Base-by-base conservation (phyloP, 345 rosid species). In the Populus nigra region DNA sequence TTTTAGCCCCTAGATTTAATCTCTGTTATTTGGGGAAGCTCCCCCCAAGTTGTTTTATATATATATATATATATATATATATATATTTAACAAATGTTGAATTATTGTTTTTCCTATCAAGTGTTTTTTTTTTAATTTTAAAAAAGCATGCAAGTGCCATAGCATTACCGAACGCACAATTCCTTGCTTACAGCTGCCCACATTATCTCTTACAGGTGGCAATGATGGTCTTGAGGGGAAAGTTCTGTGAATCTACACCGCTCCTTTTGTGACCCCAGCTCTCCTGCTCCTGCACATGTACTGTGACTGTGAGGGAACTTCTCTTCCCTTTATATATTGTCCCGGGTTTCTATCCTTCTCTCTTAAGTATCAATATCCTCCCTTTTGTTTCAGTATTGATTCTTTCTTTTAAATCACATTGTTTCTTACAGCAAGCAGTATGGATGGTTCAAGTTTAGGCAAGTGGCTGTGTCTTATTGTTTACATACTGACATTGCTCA, bases 371-470 rank as follows among this genome's bases (percentile, higher is more conserved):
- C 36, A 7, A 17, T 29, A 33, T 17, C 17, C 7, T 65, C 17
- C 69, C 11, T 16, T 27, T 15, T 27, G 13, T 9, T 65, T 61
- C 25, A 41, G 7, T 65, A 13, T 18, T 16, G 16, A 1, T 65
- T 65, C 36, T 29, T 55, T 55, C 61, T 55, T 55, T 0, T 55
- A n/a, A n/a, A 57, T 57, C 63, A 59, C 63, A 3, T 1, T 23
- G 55, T 23, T 61, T n/a, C 10, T 23, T 20, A 7, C 36, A 13
- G 18, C 41, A 57, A 62, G 61, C 70, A 72, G 22, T 0, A 61
- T 80, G 83, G 83, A 43, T 36, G 67, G 23, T 69, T 76, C 83
- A 66, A 76, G 69, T 66, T 71, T 23, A 12, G 76, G 75, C 47
- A 62, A 65, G 65, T 65, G 73, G 70, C 33, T 18, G 9, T 62